Conservation (phyloP, 2,329 filamentous ascomycete species). For the Fusarium sororula region DNA sequence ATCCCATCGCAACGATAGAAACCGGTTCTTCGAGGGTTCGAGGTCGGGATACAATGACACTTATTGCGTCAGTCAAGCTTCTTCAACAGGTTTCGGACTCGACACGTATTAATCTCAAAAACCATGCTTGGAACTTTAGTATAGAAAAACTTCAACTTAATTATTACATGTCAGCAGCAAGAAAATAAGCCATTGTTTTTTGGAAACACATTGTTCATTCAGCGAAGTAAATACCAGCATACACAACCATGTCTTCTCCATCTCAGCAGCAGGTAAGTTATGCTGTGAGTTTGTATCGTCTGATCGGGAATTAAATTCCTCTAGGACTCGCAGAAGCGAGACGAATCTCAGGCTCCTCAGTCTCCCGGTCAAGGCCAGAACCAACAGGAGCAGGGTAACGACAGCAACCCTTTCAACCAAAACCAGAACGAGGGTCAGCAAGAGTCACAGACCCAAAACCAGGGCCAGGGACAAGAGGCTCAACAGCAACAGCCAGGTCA, state of each 20-base stretch:
- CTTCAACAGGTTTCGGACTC: constrained; percentile 35
- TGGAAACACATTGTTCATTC: not conserved
- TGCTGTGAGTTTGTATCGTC: not conserved
- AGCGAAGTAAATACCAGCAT: not conserved
- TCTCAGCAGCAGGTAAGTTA: constrained; percentile 33
- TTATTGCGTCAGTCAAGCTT: constrained; percentile 40
- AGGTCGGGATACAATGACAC: constrained; percentile 32
- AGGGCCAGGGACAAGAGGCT: not conserved
- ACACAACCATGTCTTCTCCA: constrained; percentile 32
- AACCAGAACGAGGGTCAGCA: not conserved
- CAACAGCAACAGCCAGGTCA: constrained; percentile 23
- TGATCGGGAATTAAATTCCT: constrained; percentile 1
- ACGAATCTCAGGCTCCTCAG: constrained; percentile 17
- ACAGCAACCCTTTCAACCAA: constrained; percentile 17
- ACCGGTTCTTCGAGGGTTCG: constrained; percentile 34
- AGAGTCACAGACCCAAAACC: constrained; percentile 7
- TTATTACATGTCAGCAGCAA: constrained; percentile 8
- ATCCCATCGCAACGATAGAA: constrained; percentile 25
- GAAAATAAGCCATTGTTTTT: constrained; percentile 1
- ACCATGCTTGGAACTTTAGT: constrained; percentile 8
- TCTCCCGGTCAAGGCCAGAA: constrained; percentile 12
- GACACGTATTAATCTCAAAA: constrained; percentile 34
- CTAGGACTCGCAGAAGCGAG: constrained; percentile 32
- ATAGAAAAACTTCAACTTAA: constrained; percentile 11
- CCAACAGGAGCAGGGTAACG: constrained; percentile 8